Conservation (phyloP, 495 filamentous ascomycete species). For the Hamigera avellanea region DNA sequence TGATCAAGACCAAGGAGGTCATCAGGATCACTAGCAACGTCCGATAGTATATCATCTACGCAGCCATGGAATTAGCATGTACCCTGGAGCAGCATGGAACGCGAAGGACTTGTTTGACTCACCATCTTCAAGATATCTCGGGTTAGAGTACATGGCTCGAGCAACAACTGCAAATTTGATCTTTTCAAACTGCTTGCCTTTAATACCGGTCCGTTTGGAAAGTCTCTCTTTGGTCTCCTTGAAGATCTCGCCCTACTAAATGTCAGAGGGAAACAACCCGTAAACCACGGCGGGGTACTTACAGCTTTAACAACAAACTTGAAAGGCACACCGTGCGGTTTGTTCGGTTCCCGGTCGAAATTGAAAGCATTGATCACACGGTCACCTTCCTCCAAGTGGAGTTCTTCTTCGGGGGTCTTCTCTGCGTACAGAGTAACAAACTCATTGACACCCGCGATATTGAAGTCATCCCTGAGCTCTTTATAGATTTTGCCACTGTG, state of each 20-base stretch:
- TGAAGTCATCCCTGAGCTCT: constrained; percentile 50
- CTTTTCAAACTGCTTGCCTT: constrained; percentile 97
- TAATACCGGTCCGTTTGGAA: constrained; percentile 81
- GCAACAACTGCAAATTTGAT: constrained; percentile 87
- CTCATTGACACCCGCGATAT: constrained; percentile 68
- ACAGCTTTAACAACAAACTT: constrained; percentile 78
- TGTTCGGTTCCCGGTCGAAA: constrained; percentile 76
- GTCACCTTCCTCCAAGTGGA: constrained; percentile 43
- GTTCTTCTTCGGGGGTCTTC: constrained; percentile 68
- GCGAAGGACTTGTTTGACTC: constrained; percentile 16
- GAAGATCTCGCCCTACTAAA: constrained; percentile 64
- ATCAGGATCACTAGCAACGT: constrained; percentile 54
- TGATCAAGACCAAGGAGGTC: constrained; percentile 88
- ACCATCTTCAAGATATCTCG: constrained; percentile 84
- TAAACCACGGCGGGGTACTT: constrained; percentile 19
- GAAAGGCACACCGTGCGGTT: constrained; percentile 78
- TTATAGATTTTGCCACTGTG: constrained; percentile 70
- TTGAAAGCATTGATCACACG: constrained; percentile 69
- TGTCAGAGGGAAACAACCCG: constrained; percentile 12
- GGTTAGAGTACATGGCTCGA: constrained; percentile 55
- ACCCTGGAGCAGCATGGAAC: no score
- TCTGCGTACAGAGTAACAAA: constrained; percentile 75
- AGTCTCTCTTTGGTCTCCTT: constrained; percentile 84
- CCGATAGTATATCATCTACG: constrained; percentile 72
- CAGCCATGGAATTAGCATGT: background rate